Evolutionary conservation across 371 early-diverging fungal genomes (phyloP).

Genomic region (Zancudomyces culisetae): DNA sequence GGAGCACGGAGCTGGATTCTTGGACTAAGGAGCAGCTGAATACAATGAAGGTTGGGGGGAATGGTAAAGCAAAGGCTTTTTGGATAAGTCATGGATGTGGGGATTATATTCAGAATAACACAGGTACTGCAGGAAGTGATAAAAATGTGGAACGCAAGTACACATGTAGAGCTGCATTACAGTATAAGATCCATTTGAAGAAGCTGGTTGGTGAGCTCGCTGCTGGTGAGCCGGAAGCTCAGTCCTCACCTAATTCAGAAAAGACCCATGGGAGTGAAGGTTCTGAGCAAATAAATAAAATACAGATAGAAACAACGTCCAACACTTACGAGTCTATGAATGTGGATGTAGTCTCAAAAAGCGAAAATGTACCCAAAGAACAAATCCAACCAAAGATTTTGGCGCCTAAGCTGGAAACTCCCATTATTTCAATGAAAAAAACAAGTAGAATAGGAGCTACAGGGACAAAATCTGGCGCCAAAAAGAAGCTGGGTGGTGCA

Average conservation of each 20-base stretch:
- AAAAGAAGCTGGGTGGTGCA: conserved; percentile 25
- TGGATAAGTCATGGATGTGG: conserved; percentile 45
- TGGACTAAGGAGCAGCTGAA: conserved; percentile 92
- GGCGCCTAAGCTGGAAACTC: not conserved
- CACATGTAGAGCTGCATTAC: conserved; percentile 46
- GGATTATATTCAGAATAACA: conserved; percentile 7
- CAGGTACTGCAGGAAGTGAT: conserved; percentile 9
- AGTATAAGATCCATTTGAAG: conserved; percentile 64
- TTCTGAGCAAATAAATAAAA: not conserved
- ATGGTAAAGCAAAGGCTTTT: conserved; percentile 47
- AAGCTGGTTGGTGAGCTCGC: conserved; percentile 28
- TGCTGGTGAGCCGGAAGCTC: not conserved
- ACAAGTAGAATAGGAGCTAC: not conserved
- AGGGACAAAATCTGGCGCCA: not conserved
- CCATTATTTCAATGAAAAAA: not conserved
- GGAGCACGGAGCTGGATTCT: conserved; percentile 75
- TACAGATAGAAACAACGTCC: conserved; percentile 1
- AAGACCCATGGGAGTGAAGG: not conserved
- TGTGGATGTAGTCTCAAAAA: conserved; percentile 1
- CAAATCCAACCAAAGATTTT: not conserved
- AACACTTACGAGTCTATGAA: conserved; percentile 11
- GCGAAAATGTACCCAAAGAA: not conserved
- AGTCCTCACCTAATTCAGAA: too few relatives aligned
- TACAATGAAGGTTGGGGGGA: conserved; percentile 64
- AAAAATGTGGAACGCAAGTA: conserved; percentile 74